Base-by-base conservation (phyloP, 2,329 filamentous ascomycete species). In the Colletotrichum horii region DNA sequence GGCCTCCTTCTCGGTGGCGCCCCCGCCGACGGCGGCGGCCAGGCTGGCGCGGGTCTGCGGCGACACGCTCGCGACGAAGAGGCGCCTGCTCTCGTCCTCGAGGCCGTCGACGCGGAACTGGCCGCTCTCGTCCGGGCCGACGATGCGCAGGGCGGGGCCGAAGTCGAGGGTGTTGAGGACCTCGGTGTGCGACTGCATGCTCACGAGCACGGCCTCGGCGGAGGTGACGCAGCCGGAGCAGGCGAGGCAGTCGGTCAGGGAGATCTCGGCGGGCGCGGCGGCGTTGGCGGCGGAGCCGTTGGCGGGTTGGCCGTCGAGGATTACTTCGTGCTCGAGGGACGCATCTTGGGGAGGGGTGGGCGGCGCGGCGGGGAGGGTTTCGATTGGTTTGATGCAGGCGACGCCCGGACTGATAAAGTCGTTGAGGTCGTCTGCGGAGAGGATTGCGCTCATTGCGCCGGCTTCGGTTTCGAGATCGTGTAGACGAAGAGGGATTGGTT, bases 341-440 rank as follows among this genome's bases (percentile, higher is more conserved):
- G 81, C 78, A 36, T 67, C 38, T 43, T 61, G 65, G 61, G 83
- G 64, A 55, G 82, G 79, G 66, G 87, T 83, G 28, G 90, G 84
- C 38, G 90, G 86, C 78, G 90, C 89, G 66, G 89, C 85, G 3
- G 97, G 96, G 16, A 99, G 91, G 3, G 95, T 97, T 85, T 99
- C 97, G 83, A 99, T 91, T 32, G 97, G 97, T 83, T 99, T 98
- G 85, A 99, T 98, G 87, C 97, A 99, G 77, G 97, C 97, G 82
- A 99, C 96, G 77, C 96, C 96, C 16, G 97, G 97, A 73, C 95
- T 97, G 83, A 99, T 99, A 87, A 99, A 99, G 89, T 99, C 97
- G 89, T 99, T 99, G 77, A 99, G 90, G 84, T 98, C 96, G 88
- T 99, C 96, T 81, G 94, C 94, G 72, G 96, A 98, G 81, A 99